phyloP scores from a whole-genome alignment of 1,284 basidiomycete genomes.

The Ganoderma meredithae region DNA sequence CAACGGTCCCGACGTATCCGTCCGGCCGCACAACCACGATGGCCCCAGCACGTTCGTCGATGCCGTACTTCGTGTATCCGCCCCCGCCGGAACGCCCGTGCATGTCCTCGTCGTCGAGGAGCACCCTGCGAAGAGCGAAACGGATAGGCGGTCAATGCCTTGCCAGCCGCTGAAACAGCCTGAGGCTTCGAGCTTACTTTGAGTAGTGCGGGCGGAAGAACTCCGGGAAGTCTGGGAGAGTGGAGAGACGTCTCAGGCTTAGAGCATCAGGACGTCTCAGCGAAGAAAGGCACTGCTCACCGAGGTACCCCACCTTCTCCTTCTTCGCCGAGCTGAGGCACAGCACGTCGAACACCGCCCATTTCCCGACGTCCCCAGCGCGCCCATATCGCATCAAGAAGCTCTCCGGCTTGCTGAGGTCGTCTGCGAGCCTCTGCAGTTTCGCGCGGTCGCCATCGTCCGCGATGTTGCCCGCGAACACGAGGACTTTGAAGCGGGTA shows the following conservation, averaged over 20 bases:
- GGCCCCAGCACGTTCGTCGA: conserved; percentile 57
- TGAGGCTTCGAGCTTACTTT: not conserved
- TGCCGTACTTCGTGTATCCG: conserved; percentile 60
- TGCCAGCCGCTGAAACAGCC: no score
- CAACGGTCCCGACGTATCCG: conserved; percentile 71
- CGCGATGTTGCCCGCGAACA: conserved; percentile 53
- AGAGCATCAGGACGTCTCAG: not conserved
- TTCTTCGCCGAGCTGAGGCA: conserved; percentile 58
- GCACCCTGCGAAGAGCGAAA: conserved; percentile 32
- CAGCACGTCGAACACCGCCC: conserved; percentile 67
- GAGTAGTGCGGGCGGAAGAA: conserved; percentile 13
- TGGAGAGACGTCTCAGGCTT: not conserved
- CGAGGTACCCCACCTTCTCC: conserved; percentile 51
- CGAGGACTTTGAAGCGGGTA: conserved; percentile 68
- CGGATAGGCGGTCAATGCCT: not conserved
- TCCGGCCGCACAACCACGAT: conserved; percentile 77
- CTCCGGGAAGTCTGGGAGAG: conserved; percentile 6
- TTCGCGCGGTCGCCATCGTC: conserved; percentile 47
- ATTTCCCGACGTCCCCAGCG: conserved; percentile 36
- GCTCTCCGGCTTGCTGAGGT: conserved; percentile 46
- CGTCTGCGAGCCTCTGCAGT: conserved; percentile 52
- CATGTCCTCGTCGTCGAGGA: conserved; percentile 46
- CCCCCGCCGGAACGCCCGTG: conserved; percentile 45
- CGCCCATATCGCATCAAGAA: conserved; percentile 47
- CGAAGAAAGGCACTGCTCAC: not conserved